Evolutionary conservation across 352 stramenopile species (phyloP).

Genomic region (Phytophthora multivora): DNA sequence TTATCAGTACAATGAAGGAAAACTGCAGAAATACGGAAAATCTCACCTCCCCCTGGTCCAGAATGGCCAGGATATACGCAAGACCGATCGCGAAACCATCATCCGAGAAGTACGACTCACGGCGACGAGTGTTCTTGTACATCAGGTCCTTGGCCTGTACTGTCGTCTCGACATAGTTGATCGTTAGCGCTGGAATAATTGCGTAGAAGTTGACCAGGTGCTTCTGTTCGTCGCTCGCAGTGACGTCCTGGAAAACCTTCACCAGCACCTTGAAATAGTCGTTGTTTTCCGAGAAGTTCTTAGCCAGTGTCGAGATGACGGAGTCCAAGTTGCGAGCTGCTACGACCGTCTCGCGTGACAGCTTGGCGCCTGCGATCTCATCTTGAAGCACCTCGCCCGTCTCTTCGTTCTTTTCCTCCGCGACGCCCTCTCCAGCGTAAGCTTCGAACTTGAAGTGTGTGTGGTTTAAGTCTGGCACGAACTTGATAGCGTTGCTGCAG

Average conservation of each 20-base stretch:
- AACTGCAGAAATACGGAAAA: constrained; percentile 3
- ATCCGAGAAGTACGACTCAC: constrained; percentile 95
- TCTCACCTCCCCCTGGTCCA: constrained; percentile 85
- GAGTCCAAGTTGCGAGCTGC: constrained; percentile 88
- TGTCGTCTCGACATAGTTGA: constrained; percentile 91
- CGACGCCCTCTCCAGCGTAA: constrained; percentile 63
- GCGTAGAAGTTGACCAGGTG: constrained; percentile 94
- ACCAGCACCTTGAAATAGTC: constrained; percentile 94
- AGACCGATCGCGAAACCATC: constrained; percentile 95
- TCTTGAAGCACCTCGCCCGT: constrained; percentile 47
- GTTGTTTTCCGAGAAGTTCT: constrained; percentile 92
- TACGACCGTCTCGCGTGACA: constrained; percentile 81
- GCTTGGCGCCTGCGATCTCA: constrained; percentile 60
- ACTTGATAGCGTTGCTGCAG: constrained; percentile 93
- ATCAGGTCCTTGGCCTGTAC: constrained; percentile 94
- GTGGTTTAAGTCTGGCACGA: constrained; percentile 91
- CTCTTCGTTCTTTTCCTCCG: constrained; percentile 67
- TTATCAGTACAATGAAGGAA: not conserved
- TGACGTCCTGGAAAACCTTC: constrained; percentile 90
- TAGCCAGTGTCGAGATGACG: constrained; percentile 84
- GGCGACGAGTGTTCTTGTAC: constrained; percentile 94
- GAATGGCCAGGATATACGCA: constrained; percentile 92
- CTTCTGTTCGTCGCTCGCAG: constrained; percentile 86
- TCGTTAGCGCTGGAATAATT: constrained; percentile 87
- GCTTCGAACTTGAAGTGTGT: constrained; percentile 85